Base-by-base conservation (phyloP, 2,329 filamentous ascomycete genomes). In the Beauveria rudraprayagi region DNA sequence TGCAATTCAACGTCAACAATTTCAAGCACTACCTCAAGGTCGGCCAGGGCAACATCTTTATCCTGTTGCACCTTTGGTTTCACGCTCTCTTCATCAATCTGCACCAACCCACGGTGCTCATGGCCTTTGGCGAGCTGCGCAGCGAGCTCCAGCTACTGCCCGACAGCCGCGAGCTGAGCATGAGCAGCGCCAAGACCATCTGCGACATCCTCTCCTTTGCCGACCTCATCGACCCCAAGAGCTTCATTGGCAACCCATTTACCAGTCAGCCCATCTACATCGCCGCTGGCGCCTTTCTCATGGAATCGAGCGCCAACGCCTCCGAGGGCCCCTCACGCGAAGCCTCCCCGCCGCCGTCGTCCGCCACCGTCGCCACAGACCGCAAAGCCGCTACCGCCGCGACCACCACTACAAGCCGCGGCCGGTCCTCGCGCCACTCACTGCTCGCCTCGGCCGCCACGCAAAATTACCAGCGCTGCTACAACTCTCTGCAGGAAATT, bases 221-320 rank as follows among this genome's bases (percentile, higher is more conserved):
- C 0, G 90, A 95, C 69, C 76, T 95, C 10, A 90, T 94, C 56
- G 90, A 95, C 70, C 86, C 89, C 0, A 92, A 90, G 71, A 92
- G 91, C 66, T 91, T 92, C 61, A 87, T 92, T 40, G 90, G 91
- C 1, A 96, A 94, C 63, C 91, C 91, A 0, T 96, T 96, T 66
- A 94, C 90, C 0, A 91, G 89, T 53, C 91, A 96, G 72, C 91
- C 91, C 0, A 95, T 95, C 69, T 96, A 95, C 67, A 93, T 96
- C 63, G 91, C 91, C 1, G 91, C 91, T 1, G 95, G 91, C 69
- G 91, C 91, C 0, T 96, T 96, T 67, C 76, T 96, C 17, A 91
- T 91, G 76, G 91, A 96, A 70, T 91, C 89, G 5, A 86, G 85
- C 3, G 83, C 88, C 16, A 87, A 86, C 64, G 86, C 87, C 24